These are phyloP conservation scores for Mycena latifolia DNA, from an alignment of 768 basidiomycete genomes.

Conservation along the genomic window DNA sequence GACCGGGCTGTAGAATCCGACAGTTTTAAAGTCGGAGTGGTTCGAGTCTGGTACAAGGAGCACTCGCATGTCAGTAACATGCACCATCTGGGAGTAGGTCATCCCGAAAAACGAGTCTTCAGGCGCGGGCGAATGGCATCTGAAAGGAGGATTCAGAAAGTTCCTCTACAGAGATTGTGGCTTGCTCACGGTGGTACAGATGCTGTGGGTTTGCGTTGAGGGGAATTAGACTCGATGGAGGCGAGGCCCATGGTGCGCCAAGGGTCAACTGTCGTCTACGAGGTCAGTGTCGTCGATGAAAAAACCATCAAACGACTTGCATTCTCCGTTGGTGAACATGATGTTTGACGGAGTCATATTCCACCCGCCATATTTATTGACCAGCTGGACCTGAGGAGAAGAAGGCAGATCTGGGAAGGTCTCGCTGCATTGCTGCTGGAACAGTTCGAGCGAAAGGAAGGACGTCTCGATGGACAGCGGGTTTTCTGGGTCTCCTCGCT, in stretches of 20 bases:
- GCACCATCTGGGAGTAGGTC: conserved; percentile 61
- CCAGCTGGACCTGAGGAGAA: conserved; percentile 55
- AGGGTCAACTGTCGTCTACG: conserved; percentile 54
- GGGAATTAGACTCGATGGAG: conserved; percentile 61
- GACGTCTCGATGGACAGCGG: conserved; percentile 62
- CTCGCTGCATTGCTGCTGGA: conserved; percentile 59
- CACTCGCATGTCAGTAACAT: conserved; percentile 63
- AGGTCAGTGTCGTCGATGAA: neutral
- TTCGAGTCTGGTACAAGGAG: conserved; percentile 60
- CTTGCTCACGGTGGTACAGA: conserved; percentile 52
- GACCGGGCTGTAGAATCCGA: conserved; percentile 64
- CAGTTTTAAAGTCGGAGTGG: conserved; percentile 60
- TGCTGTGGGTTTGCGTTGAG: conserved; percentile 52
- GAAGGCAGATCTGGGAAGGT: conserved; percentile 53
- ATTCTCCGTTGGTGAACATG: conserved; percentile 64
- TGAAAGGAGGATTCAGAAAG: conserved; percentile 25
- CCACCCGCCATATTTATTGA: conserved; percentile 67
- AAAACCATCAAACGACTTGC: conserved; percentile 40
- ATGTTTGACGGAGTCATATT: conserved; percentile 62
- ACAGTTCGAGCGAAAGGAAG: conserved; percentile 57
- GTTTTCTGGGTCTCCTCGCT: conserved; percentile 59
- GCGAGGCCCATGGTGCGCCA: conserved; percentile 66
- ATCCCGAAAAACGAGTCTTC: conserved; percentile 58
- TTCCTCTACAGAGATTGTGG: neutral
- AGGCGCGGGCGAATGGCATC: conserved; percentile 53